Conservation (phyloP, 139 green algal species). For the Tetradesmus lagerheimii region DNA sequence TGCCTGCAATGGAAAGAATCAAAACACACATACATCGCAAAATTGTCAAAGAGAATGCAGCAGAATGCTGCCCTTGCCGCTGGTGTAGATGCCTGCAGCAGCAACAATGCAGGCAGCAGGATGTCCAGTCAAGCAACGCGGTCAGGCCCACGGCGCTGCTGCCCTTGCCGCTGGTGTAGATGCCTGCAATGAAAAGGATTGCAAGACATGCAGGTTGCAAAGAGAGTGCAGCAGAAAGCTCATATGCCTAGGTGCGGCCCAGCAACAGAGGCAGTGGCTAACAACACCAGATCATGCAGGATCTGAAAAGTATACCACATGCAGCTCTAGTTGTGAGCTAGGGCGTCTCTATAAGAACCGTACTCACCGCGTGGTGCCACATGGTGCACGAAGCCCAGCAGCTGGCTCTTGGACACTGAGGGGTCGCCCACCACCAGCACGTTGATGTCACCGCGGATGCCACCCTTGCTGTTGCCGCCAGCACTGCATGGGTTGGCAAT, state of each 20-base stretch:
- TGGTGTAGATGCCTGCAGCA: slow-evolving; percentile 92
- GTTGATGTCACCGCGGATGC: slow-evolving; percentile 92
- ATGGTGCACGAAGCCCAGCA: slow-evolving; percentile 95
- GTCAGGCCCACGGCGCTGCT: no score
- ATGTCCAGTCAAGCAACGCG: no score
- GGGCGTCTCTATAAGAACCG: background rate
- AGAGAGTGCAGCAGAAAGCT: no score
- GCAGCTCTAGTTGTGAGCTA: no score
- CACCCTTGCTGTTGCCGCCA: slow-evolving; percentile 48
- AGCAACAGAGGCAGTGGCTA: no score
- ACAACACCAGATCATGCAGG: no score
- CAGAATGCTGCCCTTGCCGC: slow-evolving; percentile 84
- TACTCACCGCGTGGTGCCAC: slow-evolving; percentile 93
- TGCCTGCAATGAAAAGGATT: no score
- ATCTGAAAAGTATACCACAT: no score
- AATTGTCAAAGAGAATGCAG: no score
- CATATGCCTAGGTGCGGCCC: no score
- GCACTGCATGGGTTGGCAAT: slow-evolving; percentile 6
- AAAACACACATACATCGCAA: no score
- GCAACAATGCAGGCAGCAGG: background rate
- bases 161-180: slow-evolving; percentile 96
- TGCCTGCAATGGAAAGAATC: slow-evolving; percentile 59
- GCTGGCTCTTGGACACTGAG: slow-evolving; percentile 93
- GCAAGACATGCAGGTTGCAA: no score
- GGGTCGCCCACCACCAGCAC: slow-evolving; percentile 96